Conservation (phyloP, 1,284 basidiomycete genomes). For the Phenoliferia sp. region DNA sequence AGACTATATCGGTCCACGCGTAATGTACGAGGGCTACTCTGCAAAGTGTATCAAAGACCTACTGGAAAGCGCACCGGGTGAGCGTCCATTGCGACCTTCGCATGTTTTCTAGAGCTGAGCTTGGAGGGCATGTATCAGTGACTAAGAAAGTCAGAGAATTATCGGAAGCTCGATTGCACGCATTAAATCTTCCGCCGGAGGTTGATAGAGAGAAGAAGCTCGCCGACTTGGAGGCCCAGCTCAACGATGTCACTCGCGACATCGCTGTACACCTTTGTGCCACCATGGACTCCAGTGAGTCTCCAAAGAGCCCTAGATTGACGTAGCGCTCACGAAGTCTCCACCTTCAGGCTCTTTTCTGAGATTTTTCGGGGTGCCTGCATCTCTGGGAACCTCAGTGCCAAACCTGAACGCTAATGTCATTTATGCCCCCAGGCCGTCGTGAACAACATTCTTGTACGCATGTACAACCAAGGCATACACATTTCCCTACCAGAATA, state of each 20-base stretch:
- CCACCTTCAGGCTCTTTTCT: slow-evolving; percentile 15
- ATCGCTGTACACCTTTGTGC: slow-evolving; percentile 21
- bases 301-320: not conserved
- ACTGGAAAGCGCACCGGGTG: not conserved
- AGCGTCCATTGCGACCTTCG: not conserved
- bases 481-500: slow-evolving; percentile 30
- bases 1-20: slow-evolving; percentile 27
- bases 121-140: slow-evolving; percentile 5
- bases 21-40: slow-evolving; percentile 30
- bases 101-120: not conserved
- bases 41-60: slow-evolving; percentile 12
- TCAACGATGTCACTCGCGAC: slow-evolving; percentile 11
- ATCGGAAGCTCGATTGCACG: not conserved
- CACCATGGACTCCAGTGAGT: slow-evolving; percentile 20
- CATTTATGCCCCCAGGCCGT: slow-evolving; percentile 30
- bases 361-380: slow-evolving; percentile 21
- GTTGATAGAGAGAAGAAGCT: slow-evolving; percentile 4
- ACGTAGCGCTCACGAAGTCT: not conserved
- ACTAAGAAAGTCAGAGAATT: slow-evolving; percentile 8
- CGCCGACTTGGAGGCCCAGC: slow-evolving; percentile 7
- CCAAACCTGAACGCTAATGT: slow-evolving; percentile 14
- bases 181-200: not conserved
- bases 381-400: no score
- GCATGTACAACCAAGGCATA: slow-evolving; percentile 40
- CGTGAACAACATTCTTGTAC: slow-evolving; percentile 42